Base-by-base conservation (phyloP, 164 flowering plant genomes). In the Annona cherimola region DNA sequence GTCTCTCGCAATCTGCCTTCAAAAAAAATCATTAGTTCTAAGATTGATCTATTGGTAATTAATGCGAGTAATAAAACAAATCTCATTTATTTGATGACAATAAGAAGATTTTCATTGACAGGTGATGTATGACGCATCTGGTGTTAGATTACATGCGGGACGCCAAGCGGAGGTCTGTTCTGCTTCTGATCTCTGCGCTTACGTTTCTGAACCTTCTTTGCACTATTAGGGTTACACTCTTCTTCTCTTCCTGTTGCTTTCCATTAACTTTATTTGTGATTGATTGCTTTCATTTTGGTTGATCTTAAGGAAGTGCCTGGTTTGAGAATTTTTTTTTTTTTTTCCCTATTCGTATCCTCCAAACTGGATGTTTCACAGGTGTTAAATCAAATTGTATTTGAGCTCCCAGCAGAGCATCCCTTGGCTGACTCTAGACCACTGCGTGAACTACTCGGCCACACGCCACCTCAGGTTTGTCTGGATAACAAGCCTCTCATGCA, bases 41-140 rank as follows among this genome's bases (percentile, higher is more conserved):
- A 8, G 19, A 20, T 61, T 61, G 63, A 20, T 26, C 35, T 26
- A 26, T 26, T 26, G 35, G 35, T 26, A 26, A 26, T 26, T 26
- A 26, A 26, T 26, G 35, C 35, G 35, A 26, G 35, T 26, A 26
- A 26, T 26, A 26, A 26, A 26, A 26, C 35, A 26, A 26, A 26
- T 26, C 35, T 26, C 35, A 26, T 26, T 26, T 26, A 26, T 26
- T 26, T 26, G 35, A 26, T 26, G 35, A 26, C 72, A 26, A 26
- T 26, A 26, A 26, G 35, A 35, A 66, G 54, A 39, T 44, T 70
- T 69, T 73, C 41, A 54, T 68, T 86, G 74, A 55, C 90, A 93
- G 99, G 99, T 95, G 73, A 93, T 93, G 99, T 86, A 90, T 82
- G 99, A 95, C 83, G 96, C 98, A 57, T 87, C 87, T 80, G 99